phyloP scores from a whole-genome alignment of 2,329 filamentous ascomycete species.

The Neonectria hederae region DNA sequence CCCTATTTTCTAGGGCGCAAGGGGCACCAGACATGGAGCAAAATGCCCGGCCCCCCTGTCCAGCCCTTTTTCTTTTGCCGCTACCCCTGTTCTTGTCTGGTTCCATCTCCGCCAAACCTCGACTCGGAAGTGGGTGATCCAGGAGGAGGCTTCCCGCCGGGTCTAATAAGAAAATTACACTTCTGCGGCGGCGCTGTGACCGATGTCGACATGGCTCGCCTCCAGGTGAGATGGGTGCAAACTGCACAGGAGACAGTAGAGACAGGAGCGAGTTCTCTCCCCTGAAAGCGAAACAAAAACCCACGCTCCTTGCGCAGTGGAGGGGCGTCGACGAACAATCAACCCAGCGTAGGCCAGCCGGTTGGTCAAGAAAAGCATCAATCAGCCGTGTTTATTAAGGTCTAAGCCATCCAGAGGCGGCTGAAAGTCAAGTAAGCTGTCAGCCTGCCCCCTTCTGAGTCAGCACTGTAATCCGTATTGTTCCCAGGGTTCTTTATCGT shows the following conservation, averaged over 20 bases:
- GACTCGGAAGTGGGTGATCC: background rate
- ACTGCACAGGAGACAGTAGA: background rate
- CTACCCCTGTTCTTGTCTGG: background rate
- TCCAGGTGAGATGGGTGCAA: background rate
- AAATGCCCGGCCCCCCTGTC: background rate
- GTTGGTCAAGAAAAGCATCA: background rate
- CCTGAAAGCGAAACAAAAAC: background rate
- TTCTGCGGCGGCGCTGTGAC: constrained; percentile 10
- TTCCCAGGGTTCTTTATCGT: background rate
- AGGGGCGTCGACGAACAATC: background rate
- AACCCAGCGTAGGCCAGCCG: background rate
- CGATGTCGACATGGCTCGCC: background rate
- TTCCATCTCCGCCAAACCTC: background rate
- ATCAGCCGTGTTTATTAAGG: background rate
- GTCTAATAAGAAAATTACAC: background rate
- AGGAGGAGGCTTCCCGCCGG: background rate
- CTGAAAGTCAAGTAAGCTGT: constrained; percentile 8
- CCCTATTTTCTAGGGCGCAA: background rate
- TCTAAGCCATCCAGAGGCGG: constrained; percentile 8
- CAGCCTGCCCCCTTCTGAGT: background rate
- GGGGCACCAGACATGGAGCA: background rate
- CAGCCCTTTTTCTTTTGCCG: background rate
- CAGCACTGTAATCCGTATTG: constrained; percentile 13
- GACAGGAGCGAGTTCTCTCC: background rate
- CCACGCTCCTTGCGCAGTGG: background rate